Evolutionary conservation across 345 rosid species (phyloP).

Genomic region (Durio zibethinus): DNA sequence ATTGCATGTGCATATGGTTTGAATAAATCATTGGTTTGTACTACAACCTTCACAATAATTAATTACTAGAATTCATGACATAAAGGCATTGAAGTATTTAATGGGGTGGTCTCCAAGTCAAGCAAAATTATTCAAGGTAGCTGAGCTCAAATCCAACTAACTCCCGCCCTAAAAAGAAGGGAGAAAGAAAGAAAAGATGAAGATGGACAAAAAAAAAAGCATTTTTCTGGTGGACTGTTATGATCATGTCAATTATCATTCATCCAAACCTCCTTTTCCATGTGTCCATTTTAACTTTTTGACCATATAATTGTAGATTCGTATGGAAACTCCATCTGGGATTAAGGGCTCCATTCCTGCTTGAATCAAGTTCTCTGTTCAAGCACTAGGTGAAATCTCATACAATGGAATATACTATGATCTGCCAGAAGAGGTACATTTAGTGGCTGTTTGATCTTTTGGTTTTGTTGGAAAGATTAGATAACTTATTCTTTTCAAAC

Average conservation of each 20-base stretch:
- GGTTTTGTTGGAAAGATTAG: not conserved
- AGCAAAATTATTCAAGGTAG: not conserved
- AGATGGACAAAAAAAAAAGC: not conserved
- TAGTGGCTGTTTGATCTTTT: constrained; percentile 6
- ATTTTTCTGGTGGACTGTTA: not conserved
- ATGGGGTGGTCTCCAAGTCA: not conserved
- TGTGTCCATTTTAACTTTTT: not conserved
- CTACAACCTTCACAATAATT: not conserved
- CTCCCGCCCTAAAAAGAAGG: not conserved
- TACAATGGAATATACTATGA: constrained; percentile 94
- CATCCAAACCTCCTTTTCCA: not conserved
- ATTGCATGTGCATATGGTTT: not conserved
- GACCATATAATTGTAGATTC: constrained; percentile 55
- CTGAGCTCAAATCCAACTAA: not conserved
- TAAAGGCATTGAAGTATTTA: not conserved
- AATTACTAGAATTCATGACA: not conserved
- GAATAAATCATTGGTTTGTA: not conserved
- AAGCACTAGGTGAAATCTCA: constrained; percentile 91
- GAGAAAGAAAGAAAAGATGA: not conserved
- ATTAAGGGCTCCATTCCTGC: constrained; percentile 97
- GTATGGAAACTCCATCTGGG: constrained; percentile 94
- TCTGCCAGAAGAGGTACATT: constrained; percentile 79
- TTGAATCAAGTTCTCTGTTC: constrained; percentile 96
- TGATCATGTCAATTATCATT: not conserved
- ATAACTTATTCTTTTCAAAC: constrained; percentile 5